Evolutionary conservation across 2,329 filamentous ascomycete species (phyloP).

Genomic region (Seiridium unicorne): DNA sequence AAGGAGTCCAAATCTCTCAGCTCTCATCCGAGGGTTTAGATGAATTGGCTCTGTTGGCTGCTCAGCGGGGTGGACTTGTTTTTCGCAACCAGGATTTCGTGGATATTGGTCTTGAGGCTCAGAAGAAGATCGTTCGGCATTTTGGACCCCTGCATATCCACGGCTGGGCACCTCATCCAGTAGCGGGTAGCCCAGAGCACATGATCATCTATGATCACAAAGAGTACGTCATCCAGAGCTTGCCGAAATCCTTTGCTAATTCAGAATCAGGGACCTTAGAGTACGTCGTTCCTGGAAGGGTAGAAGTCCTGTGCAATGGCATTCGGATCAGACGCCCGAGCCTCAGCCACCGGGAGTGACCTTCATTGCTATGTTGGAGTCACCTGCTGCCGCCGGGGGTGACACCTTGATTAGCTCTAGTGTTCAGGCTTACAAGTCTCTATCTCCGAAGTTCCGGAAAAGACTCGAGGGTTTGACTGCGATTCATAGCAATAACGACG

Average conservation of each 20-base stretch:
- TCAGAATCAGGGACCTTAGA: conserved; percentile 11
- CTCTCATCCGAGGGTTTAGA: conserved; percentile 13
- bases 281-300: conserved; percentile 19
- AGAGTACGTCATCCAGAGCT: conserved; percentile 8
- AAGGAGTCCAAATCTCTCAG: conserved; percentile 15
- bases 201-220: conserved; percentile 22
- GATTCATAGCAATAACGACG: conserved; percentile 63
- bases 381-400: conserved; percentile 19
- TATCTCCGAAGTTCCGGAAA: conserved; percentile 64
- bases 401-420: conserved; percentile 21
- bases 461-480: conserved; percentile 65
- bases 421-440: conserved; percentile 37
- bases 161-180: conserved; percentile 16
- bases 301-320: conserved; percentile 21
- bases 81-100: conserved; percentile 20
- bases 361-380: conserved; percentile 24
- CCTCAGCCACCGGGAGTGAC: conserved; percentile 21
- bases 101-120: conserved; percentile 19
- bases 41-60: conserved; percentile 19
- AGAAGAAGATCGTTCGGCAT: conserved; percentile 18
- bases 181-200: conserved; percentile 16
- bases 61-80: conserved; percentile 17
- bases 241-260: not conserved
- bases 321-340: conserved; percentile 20
- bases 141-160: conserved; percentile 20